phyloP scores from a whole-genome alignment of 202 grass and related monocot genomes.

The Bolboschoenoplectus hybrid region DNA sequence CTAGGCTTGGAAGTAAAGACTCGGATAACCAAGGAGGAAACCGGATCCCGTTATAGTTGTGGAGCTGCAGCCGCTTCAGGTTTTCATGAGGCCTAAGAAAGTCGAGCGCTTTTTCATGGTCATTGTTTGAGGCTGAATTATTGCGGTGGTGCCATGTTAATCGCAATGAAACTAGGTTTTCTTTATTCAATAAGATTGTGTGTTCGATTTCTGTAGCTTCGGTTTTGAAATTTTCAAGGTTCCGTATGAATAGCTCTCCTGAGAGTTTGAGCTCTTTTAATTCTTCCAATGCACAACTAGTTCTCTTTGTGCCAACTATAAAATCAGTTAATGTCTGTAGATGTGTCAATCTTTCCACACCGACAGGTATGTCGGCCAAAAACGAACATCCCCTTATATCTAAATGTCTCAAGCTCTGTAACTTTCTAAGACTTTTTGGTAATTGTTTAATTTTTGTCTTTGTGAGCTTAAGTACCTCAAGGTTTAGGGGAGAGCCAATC shows the following conservation, averaged over 20 bases:
- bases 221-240: conserved; percentile 39
- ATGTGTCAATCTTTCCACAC: conserved; percentile 3
- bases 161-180: conserved; percentile 34
- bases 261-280: conserved; percentile 29
- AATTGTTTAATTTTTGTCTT: background rate
- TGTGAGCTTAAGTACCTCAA: conserved; percentile 41
- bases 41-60: conserved; percentile 19
- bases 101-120: conserved; percentile 32
- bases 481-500: conserved; percentile 30
- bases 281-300: conserved; percentile 41
- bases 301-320: background rate
- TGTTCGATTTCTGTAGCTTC: conserved; percentile 1
- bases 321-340: conserved; percentile 46
- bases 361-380: conserved; percentile 39
- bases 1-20: conserved; percentile 22
- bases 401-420: conserved; percentile 48
- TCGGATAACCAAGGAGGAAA: conserved; percentile 41
- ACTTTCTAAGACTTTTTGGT: conserved; percentile 13
- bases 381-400: background rate
- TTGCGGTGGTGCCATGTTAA: conserved; percentile 33
- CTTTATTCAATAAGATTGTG: conserved; percentile 29
- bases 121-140: background rate
- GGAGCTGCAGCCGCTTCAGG: conserved; percentile 5
- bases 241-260: conserved; percentile 35
- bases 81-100: conserved; percentile 24